phyloP scores from a whole-genome alignment of 305 asterid genomes.

The Fraxinus greggii region DNA sequence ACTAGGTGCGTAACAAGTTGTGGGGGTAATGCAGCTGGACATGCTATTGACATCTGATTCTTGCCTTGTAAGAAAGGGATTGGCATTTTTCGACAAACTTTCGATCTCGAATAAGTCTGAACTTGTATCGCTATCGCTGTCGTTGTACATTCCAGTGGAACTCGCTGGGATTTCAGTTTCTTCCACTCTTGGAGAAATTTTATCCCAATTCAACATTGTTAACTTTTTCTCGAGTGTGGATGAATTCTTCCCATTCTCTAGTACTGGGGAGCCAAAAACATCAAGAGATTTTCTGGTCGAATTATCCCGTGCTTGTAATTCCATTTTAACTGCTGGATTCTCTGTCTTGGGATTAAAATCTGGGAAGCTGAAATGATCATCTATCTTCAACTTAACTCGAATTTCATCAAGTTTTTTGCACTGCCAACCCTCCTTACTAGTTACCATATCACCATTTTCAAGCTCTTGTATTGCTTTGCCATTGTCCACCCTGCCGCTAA shows the following conservation, averaged over 20 bases:
- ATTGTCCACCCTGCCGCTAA: conserved; percentile 6
- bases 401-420: conserved; percentile 29
- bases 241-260: conserved; percentile 27
- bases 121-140: conserved; percentile 66
- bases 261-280: conserved; percentile 46
- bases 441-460: conserved; percentile 11
- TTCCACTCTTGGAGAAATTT: conserved; percentile 38
- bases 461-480: conserved; percentile 26
- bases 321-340: conserved; percentile 17
- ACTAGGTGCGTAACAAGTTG: conserved; percentile 69
- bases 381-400: conserved; percentile 22
- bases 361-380: conserved; percentile 40
- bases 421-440: conserved; percentile 22
- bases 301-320: conserved; percentile 24
- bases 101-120: conserved; percentile 84
- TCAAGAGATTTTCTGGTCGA: conserved; percentile 35
- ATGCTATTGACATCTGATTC: conserved; percentile 39
- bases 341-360: conserved; percentile 28
- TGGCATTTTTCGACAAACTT: conserved; percentile 55
- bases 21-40: conserved; percentile 32
- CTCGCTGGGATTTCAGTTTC: conserved; percentile 39
- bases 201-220: conserved; percentile 49
- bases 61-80: conserved; percentile 44
- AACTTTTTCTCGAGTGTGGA: conserved; percentile 33
- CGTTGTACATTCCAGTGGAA: conserved; percentile 41